Percentiles rank a stretch among this genome's conserved stretches.
These are phyloP conservation scores for Apiospora rasikravindrae DNA, from an alignment of 2,329 filamentous ascomycete species.

Conservation along the genomic window DNA sequence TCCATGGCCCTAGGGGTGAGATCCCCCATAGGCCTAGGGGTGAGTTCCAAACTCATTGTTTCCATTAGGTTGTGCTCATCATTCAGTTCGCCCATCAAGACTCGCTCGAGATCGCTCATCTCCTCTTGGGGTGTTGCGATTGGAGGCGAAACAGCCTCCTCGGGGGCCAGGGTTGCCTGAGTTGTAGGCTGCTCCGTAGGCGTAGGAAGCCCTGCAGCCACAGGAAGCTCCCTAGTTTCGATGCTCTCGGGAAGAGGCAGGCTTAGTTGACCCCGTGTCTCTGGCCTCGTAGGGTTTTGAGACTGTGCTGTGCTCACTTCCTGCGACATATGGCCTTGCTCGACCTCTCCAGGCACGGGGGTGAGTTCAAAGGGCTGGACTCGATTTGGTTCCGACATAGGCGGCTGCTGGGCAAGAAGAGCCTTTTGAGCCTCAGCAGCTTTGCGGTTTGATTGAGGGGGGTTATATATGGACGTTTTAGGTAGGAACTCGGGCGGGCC, in stretches of 20 bases:
- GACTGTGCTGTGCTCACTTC: background rate
- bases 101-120: conserved; percentile 30
- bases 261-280: background rate
- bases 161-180: background rate
- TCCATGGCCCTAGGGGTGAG: conserved; percentile 18
- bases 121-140: conserved; percentile 20
- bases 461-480: conserved; percentile 48
- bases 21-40: background rate
- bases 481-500: conserved; percentile 51
- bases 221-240: background rate
- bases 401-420: background rate
- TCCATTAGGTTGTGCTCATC: conserved; percentile 31
- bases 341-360: background rate
- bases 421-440: background rate
- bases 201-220: background rate
- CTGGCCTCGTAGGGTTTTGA: background rate
- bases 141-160: background rate
- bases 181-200: conserved; percentile 2
- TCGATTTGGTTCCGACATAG: background rate
- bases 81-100: conserved; percentile 28
- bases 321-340: background rate
- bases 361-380: background rate
- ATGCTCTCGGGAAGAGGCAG: conserved; percentile 12
- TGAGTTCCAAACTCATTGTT: conserved; percentile 22
- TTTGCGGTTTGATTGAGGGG: conserved; percentile 18